phyloP scores from a whole-genome alignment of 2,329 filamentous ascomycete genomes.

The Arthrinium phaeospermum region DNA sequence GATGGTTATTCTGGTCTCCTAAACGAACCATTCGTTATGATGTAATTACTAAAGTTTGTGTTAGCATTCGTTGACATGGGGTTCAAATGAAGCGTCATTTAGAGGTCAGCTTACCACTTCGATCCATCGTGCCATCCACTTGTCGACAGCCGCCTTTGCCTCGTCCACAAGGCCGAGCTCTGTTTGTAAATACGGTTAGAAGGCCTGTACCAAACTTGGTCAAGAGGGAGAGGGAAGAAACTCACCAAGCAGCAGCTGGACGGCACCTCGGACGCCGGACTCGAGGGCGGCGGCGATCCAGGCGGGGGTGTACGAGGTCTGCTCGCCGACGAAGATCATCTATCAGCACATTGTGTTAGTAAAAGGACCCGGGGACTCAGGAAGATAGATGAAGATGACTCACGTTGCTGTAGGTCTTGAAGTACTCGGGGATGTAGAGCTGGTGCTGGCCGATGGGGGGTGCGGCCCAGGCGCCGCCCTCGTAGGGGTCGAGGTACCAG shows the following conservation, averaged over 20 bases:
- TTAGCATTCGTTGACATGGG: background rate
- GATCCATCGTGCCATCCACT: conserved; percentile 75
- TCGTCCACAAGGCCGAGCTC: conserved; percentile 71
- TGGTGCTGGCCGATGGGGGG: conserved; percentile 70
- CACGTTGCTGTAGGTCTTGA: conserved; percentile 68
- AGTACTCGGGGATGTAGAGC: conserved; percentile 74
- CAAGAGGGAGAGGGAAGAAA: background rate
- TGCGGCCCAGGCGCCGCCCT: conserved; percentile 66
- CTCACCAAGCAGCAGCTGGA: conserved; percentile 62
- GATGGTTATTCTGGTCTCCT: too few species aligned
- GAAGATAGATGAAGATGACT: too few species aligned
- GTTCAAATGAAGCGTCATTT: background rate
- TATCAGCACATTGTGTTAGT: too few species aligned
- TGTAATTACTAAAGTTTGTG: background rate
- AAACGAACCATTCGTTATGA: background rate
- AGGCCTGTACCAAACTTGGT: background rate
- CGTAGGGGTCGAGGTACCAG: conserved; percentile 67
- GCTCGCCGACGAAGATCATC: conserved; percentile 73
- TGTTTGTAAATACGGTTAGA: conserved; percentile 33
- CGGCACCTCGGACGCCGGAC: conserved; percentile 68
- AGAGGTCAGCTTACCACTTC: conserved; percentile 36
- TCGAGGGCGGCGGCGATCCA: conserved; percentile 74
- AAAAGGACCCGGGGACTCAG: too few species aligned
- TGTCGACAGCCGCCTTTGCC: conserved; percentile 66
- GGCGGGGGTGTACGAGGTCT: conserved; percentile 74